A percentile compares a stretch with the other conserved stretches of the same genome.
Conservation (phyloP, 108 stramenopile species). For the Cyclotella kingstonii region DNA sequence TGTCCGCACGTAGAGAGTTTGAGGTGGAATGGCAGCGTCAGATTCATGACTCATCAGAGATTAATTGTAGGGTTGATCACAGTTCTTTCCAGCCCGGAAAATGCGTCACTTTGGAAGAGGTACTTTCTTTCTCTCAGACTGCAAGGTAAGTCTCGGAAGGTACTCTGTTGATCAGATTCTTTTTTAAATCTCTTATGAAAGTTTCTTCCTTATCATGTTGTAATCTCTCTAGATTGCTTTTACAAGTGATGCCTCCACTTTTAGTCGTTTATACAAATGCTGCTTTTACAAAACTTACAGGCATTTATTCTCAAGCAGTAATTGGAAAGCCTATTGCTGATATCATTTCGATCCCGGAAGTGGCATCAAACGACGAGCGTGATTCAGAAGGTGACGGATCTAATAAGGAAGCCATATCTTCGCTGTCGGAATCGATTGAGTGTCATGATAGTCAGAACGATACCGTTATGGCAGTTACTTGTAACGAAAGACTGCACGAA, state of each 20-base stretch:
- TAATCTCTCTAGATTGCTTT: constrained; percentile 40
- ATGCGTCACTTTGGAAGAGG: constrained; percentile 60
- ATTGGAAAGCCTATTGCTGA: constrained; percentile 57
- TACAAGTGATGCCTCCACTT: constrained; percentile 55
- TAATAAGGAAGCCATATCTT: constrained; percentile 28
- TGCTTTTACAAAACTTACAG: constrained; percentile 62
- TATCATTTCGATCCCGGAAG: constrained; percentile 43
- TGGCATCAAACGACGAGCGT: constrained; percentile 10
- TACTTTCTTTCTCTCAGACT: constrained; percentile 60
- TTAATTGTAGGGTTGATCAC: constrained; percentile 20
- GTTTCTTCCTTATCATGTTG: background rate
- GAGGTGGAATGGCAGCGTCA: constrained; percentile 68
- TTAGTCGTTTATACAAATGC: constrained; percentile 67
- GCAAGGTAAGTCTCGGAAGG: constrained; percentile 47
- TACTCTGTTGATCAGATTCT: background rate
- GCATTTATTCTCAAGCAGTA: constrained; percentile 56
- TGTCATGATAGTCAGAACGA: constrained; percentile 27
- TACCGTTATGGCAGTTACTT: constrained; percentile 3
- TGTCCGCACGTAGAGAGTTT: constrained; percentile 67
- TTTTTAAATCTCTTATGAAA: background rate
- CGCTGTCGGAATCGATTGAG: constrained; percentile 40
- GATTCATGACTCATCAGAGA: constrained; percentile 60
- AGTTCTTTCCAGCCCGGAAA: constrained; percentile 53
- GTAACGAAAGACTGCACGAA: background rate
- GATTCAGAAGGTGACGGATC: constrained; percentile 23